Percentiles rank a stretch among this genome's conserved stretches.
Evolutionary conservation across 306 rosid genomes (phyloP).

Genomic region (Glycine latifolia): DNA sequence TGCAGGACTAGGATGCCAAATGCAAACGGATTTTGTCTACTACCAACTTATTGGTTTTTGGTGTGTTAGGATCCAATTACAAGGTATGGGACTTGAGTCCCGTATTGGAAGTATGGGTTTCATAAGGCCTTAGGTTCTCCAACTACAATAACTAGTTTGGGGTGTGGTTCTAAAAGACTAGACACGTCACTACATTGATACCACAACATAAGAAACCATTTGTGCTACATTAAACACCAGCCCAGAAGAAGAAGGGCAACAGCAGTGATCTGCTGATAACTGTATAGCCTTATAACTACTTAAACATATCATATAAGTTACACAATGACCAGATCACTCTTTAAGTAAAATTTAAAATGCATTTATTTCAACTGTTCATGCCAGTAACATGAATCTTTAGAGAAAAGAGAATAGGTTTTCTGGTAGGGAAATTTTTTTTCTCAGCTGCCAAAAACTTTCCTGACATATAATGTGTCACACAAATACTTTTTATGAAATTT

Average conservation of each 20-base stretch:
- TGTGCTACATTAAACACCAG: conserved; percentile 3
- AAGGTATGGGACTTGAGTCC: neutral
- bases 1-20: neutral
- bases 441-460: neutral
- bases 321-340: neutral
- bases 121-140: neutral
- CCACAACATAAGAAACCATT: conserved; percentile 1
- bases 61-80: neutral
- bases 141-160: neutral
- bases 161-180: neutral
- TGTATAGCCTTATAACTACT: neutral
- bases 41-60: neutral
- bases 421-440: neutral
- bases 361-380: neutral
- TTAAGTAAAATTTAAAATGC: conserved; percentile 2
- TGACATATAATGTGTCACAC: neutral
- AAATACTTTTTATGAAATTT: conserved; percentile 4
- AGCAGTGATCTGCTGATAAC: conserved; percentile 18
- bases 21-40: neutral
- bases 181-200: neutral
- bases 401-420: neutral
- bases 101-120: neutral
- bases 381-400: conserved; percentile 1
- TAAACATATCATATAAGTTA: conserved; percentile 3
- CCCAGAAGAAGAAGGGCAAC: neutral